These are phyloP conservation scores for Monosporascus sp. DNA, from an alignment of 2,329 filamentous ascomycete species.

Conservation along the genomic window DNA sequence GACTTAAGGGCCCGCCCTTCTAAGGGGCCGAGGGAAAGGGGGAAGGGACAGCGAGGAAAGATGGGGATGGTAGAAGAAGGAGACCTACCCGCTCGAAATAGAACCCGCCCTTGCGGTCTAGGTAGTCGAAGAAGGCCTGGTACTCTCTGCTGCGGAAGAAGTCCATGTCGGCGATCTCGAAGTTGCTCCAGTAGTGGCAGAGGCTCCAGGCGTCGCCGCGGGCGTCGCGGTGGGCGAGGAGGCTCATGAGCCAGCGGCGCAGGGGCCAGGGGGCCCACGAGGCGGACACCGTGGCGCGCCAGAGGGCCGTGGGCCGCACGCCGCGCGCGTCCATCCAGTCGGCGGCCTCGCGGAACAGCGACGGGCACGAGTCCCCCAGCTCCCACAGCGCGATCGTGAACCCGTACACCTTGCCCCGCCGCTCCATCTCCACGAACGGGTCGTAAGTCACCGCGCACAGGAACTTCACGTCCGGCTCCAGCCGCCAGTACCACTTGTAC, in stretches of 20 bases:
- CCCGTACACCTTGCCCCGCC: slow-evolving; percentile 38
- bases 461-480: slow-evolving; percentile 41
- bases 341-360: slow-evolving; percentile 35
- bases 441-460: slow-evolving; percentile 44
- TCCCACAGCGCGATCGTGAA: slow-evolving; percentile 41
- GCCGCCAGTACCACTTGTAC: slow-evolving; percentile 44
- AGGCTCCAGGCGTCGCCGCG: slow-evolving; percentile 38
- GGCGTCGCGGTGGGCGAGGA: slow-evolving; percentile 32
- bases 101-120: slow-evolving; percentile 38
- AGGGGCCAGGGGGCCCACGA: slow-evolving; percentile 39
- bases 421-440: slow-evolving; percentile 41
- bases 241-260: slow-evolving; percentile 28
- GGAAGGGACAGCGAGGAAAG: background rate
- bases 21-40: background rate
- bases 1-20: too few species aligned
- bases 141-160: slow-evolving; percentile 37
- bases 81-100: slow-evolving; percentile 36
- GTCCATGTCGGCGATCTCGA: slow-evolving; percentile 42
- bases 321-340: slow-evolving; percentile 35
- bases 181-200: slow-evolving; percentile 46
- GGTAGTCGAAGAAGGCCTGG: slow-evolving; percentile 35
- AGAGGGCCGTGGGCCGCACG: slow-evolving; percentile 31
- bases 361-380: slow-evolving; percentile 35
- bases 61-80: background rate
- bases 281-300: slow-evolving; percentile 35